Conservation (phyloP, 2,329 filamentous ascomycete species). For the Ambrosiella xylebori region DNA sequence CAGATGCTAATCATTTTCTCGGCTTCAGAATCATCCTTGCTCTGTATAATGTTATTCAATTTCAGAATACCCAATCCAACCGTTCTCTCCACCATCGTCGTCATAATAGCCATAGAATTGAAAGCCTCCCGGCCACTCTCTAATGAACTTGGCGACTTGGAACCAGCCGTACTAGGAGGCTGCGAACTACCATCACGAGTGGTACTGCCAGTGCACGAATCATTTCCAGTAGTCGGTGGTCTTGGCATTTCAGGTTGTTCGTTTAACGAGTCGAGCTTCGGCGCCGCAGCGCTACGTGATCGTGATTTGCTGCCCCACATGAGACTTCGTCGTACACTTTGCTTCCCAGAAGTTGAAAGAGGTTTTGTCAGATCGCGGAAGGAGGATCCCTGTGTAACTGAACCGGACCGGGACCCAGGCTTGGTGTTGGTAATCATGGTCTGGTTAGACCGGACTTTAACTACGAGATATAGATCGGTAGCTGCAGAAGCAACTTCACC, state of each 20-base stretch:
- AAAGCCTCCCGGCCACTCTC: conserved; percentile 14
- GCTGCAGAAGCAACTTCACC: conserved; percentile 45
- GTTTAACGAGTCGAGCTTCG: conserved; percentile 39
- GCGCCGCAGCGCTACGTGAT: conserved; percentile 26
- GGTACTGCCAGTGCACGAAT: conserved; percentile 27
- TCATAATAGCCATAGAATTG: conserved; percentile 17
- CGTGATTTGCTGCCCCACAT: conserved; percentile 50
- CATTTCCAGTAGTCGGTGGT: conserved; percentile 20
- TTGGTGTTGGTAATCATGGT: conserved; percentile 27
- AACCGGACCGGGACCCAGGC: conserved; percentile 35
- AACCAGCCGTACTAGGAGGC: conserved; percentile 41
- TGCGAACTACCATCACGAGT: conserved; percentile 12
- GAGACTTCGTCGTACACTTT: conserved; percentile 41
- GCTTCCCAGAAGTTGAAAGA: conserved; percentile 30
- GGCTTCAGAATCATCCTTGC: conserved; percentile 47
- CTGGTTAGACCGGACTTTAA: conserved; percentile 52
- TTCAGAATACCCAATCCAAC: conserved; percentile 65
- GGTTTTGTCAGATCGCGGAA: conserved; percentile 30
- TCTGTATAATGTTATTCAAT: conserved; percentile 57
- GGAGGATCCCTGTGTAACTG: conserved; percentile 25
- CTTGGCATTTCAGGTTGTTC: conserved; percentile 30
- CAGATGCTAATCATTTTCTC: conserved; percentile 67
- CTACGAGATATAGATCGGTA: conserved; percentile 64
- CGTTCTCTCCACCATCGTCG: conserved; percentile 29
- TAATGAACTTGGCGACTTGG: conserved; percentile 27